A percentile compares a stretch with the other conserved stretches of the same genome.
Conservation (phyloP, 2,329 filamentous ascomycete genomes). For the Sporothrix brunneoviolacea region DNA sequence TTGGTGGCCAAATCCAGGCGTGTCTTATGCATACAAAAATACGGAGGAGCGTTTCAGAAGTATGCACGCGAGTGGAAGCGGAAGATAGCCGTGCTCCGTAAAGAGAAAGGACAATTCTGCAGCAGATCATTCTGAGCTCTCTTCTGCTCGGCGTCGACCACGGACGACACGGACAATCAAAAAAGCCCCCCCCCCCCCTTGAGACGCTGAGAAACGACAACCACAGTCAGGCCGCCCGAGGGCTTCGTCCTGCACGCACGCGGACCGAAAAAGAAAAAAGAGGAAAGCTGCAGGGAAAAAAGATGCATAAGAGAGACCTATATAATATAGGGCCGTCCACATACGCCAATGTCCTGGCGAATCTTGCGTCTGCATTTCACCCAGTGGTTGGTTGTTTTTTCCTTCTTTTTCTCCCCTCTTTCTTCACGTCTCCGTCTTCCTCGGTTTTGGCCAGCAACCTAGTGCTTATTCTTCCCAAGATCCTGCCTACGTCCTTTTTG, state of each 20-base stretch:
- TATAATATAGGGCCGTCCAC: no score
- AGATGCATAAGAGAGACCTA: no score
- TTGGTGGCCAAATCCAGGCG: no score
- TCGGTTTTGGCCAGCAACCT: neutral
- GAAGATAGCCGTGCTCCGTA: neutral
- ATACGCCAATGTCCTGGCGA: no score
- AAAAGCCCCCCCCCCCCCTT: neutral
- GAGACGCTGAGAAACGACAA: neutral
- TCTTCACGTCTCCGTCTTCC: neutral
- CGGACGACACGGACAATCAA: neutral
- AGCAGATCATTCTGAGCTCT: no score
- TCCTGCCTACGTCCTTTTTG: neutral
- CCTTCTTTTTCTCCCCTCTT: no score
- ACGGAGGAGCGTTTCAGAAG: conserved; percentile 2
- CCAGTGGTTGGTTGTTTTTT: no score
- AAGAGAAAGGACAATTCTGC: no score
- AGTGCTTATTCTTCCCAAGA: neutral
- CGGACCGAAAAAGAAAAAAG: neutral
- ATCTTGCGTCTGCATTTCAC: no score
- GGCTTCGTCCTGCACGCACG: neutral
- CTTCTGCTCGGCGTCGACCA: neutral
- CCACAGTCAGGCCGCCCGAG: neutral
- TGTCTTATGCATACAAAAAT: neutral
- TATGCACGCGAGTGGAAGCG: neutral
- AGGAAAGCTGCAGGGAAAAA: no score